These are phyloP conservation scores for Aspergillus glaucus DNA, from an alignment of 2,329 filamentous ascomycete species.

Conservation along the genomic window DNA sequence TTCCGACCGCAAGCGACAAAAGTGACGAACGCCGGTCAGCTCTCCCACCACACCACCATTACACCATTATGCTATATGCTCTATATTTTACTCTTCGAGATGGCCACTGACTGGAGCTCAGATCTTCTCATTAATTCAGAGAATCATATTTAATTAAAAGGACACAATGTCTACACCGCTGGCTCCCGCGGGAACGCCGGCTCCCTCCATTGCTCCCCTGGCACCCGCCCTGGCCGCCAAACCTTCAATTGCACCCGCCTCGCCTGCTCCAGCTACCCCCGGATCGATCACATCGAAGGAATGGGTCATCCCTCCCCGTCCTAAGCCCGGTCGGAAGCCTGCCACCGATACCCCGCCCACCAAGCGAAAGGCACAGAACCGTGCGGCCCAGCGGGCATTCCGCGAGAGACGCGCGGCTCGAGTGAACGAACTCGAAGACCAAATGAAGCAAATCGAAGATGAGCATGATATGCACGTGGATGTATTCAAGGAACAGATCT, in stretches of 20 bases:
- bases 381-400: slow-evolving; percentile 85
- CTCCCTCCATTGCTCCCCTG: slow-evolving; percentile 32
- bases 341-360: slow-evolving; percentile 88
- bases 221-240: slow-evolving; percentile 34
- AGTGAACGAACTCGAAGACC: slow-evolving; percentile 61
- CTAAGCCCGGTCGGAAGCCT: slow-evolving; percentile 88
- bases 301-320: slow-evolving; percentile 78
- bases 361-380: slow-evolving; percentile 90
- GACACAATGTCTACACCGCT: slow-evolving; percentile 31
- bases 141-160: background rate
- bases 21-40: slow-evolving; percentile 10
- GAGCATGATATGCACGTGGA: slow-evolving; percentile 39
- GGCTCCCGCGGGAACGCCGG: slow-evolving; percentile 16
- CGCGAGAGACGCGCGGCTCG: slow-evolving; percentile 78
- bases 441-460: slow-evolving; percentile 44
- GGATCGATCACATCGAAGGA: slow-evolving; percentile 67
- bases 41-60: background rate
- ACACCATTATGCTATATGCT: background rate
- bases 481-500: slow-evolving; percentile 51
- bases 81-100: background rate
- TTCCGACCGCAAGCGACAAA: slow-evolving; percentile 25
- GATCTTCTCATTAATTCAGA: slow-evolving; percentile 7
- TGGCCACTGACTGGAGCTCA: slow-evolving; percentile 18
- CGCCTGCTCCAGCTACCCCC: slow-evolving; percentile 33
- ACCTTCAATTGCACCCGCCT: slow-evolving; percentile 30